phyloP scores from a whole-genome alignment of 176 grass and related monocot species.

The Aegilops tauschii region DNA sequence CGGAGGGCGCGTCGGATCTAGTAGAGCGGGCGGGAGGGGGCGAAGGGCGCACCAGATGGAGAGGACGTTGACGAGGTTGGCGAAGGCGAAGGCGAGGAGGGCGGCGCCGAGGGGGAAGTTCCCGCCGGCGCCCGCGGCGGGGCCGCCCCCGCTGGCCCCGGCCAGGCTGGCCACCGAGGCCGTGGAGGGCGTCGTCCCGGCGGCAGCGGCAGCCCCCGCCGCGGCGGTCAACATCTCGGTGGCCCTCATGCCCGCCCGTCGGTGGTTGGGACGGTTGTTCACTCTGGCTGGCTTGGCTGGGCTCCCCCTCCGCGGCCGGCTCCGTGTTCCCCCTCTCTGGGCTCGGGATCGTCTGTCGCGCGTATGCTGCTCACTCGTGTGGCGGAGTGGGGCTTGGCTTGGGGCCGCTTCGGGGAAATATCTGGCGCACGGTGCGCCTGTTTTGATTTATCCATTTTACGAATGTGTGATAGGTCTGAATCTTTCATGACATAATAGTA shows the following conservation, averaged over 20 bases:
- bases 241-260: constrained; percentile 31
- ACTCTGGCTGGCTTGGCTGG: constrained; percentile 1
- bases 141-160: background rate
- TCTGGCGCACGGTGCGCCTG: too few relatives aligned
- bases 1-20: constrained; percentile 7
- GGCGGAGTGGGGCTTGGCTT: too few relatives aligned
- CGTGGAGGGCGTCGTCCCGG: constrained; percentile 35
- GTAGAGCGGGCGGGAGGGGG: background rate
- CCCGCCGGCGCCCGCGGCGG: constrained; percentile 3
- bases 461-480: too few relatives aligned
- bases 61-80: constrained; percentile 79
- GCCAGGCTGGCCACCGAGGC: constrained; percentile 10
- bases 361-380: background rate
- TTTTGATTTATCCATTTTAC: too few relatives aligned
- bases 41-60: constrained; percentile 60
- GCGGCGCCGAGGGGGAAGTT: constrained; percentile 78
- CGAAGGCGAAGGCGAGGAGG: constrained; percentile 68
- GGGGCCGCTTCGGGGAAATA: too few relatives aligned
- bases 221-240: constrained; percentile 64
- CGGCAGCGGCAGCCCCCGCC: constrained; percentile 9
- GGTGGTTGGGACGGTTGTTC: background rate
- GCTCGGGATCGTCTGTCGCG: background rate
- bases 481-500: too few relatives aligned
- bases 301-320: too few relatives aligned
- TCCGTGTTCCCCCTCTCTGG: background rate